Base-by-base conservation (phyloP, 116 monocot genomes). In the Papilionanthe hybrid region DNA sequence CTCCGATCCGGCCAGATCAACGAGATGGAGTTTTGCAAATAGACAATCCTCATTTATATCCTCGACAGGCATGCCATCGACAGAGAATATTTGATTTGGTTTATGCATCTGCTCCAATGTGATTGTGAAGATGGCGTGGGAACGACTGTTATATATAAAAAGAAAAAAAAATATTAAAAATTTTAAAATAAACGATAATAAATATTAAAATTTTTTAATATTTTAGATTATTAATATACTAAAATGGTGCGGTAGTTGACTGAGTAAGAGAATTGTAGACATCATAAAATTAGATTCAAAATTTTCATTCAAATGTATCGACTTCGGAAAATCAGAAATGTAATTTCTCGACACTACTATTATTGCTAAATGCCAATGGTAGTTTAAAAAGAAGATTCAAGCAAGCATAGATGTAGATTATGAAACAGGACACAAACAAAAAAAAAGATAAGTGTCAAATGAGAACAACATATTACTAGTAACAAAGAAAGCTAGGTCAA, bases 71-170 rank as follows among this genome's bases (percentile, higher is more conserved):
- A 76, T 72, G 42, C 95, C 92, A 80, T 95, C 93, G 58, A 75
- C 49, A 72, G 53, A 78, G 79, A 80, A 77, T 81, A 86, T 60
- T 76, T 84, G 82, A 86, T 89, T 91, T 74, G 84, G 85, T 77
- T 93, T 93, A 50, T 90, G 93, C 89, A 99, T 93, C 79, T 99
- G 99, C 86, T 99, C 95, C 79, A 99, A 84, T 79, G 90, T 93
- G 87, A 99, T 99, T 78, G 99, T 99, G 89, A 99, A 93, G 90
- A 99, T 99, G 80, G 99, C 99, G 86, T 99, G 99, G 76, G 99
- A 99, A 84, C 99, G 99, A 86, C 99, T 99, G 77, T 88, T 77
- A 57, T 68, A 81, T 32, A 85, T 55, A 9, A 37, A 56, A 41
- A 82, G 76, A 19, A 27, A 81, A 53, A 72, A 58, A 42, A 5